These are phyloP conservation scores for Chiua virens DNA, from an alignment of 768 basidiomycete species.

Conservation along the genomic window DNA sequence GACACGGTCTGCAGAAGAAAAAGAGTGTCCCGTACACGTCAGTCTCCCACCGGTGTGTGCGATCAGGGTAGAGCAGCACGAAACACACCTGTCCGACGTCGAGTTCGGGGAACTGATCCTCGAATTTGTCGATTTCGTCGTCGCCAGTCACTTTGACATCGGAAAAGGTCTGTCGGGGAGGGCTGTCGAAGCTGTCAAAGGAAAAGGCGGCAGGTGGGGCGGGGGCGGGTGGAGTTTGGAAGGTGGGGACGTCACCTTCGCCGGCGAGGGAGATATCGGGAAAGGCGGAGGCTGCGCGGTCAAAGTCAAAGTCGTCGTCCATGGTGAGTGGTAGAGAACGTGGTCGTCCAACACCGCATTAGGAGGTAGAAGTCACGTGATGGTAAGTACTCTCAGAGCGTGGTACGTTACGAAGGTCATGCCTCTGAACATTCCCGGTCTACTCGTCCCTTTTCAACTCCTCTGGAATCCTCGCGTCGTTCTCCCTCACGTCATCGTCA, in stretches of 20 bases:
- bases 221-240: conserved; percentile 31
- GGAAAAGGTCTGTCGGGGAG: conserved; percentile 40
- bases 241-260: conserved; percentile 51
- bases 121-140: conserved; percentile 83
- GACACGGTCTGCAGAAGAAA: conserved; percentile 32
- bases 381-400: not conserved
- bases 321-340: conserved; percentile 3
- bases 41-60: not conserved
- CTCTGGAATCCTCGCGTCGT: conserved; percentile 65
- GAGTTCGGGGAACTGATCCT: conserved; percentile 83
- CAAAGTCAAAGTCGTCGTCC: conserved; percentile 73
- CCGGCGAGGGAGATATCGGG: conserved; percentile 83
- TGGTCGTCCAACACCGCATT: not conserved
- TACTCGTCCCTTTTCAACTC: conserved; percentile 70
- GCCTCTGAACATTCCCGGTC: conserved; percentile 74
- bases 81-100: conserved; percentile 46
- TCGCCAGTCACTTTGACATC: conserved; percentile 81
- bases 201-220: conserved; percentile 51
- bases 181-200: conserved; percentile 63
- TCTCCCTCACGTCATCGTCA: conserved; percentile 62
- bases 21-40: not conserved
- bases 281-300: conserved; percentile 78
- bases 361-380: conserved; percentile 10
- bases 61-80: not conserved
- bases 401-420: conserved; percentile 35